Percentiles rank a stretch among this genome's conserved stretches.
Conservation (phyloP, 306 rosid genomes). For the Dicorynia guianensis region DNA sequence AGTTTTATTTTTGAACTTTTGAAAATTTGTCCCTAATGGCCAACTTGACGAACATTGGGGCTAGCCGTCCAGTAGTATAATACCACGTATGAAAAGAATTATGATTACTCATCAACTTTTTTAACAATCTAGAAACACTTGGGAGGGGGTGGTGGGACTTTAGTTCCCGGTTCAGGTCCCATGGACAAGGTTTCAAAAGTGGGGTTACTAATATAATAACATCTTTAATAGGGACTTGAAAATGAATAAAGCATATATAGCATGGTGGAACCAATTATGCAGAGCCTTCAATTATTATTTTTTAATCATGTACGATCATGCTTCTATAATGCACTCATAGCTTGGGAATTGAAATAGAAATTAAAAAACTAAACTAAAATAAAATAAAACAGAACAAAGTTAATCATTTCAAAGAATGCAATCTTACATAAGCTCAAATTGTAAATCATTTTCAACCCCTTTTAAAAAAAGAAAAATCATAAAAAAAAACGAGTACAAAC, state of each 20-base stretch:
- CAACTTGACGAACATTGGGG: slow-evolving; percentile 49
- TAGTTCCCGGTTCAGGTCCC: slow-evolving; percentile 72
- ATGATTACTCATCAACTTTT: slow-evolving; percentile 42
- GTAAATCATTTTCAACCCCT: slow-evolving; percentile 51
- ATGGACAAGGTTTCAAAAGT: slow-evolving; percentile 65
- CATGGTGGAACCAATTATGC: slow-evolving; percentile 66
- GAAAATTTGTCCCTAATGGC: slow-evolving; percentile 55
- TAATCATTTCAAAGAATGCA: slow-evolving; percentile 56
- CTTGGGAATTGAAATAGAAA: slow-evolving; percentile 4
- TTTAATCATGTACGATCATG: slow-evolving; percentile 41
- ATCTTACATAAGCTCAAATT: slow-evolving; percentile 41
- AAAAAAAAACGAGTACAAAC: slow-evolving; percentile 28
- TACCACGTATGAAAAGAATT: slow-evolving; percentile 53
- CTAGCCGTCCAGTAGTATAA: slow-evolving; percentile 41
- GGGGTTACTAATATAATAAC: slow-evolving; percentile 43
- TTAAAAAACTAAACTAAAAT: not conserved
- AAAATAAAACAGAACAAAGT: not conserved
- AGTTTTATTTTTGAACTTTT: slow-evolving; percentile 39
- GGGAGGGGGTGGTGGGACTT: slow-evolving; percentile 37
- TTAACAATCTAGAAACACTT: slow-evolving; percentile 71
- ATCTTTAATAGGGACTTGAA: slow-evolving; percentile 39
- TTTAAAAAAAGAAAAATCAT: slow-evolving; percentile 23
- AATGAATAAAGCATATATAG: slow-evolving; percentile 1
- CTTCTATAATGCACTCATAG: slow-evolving; percentile 48
- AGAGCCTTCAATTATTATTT: slow-evolving; percentile 36